These are phyloP conservation scores for Moringa oleifera DNA, from an alignment of 345 rosid genomes.

Conservation along the genomic window DNA sequence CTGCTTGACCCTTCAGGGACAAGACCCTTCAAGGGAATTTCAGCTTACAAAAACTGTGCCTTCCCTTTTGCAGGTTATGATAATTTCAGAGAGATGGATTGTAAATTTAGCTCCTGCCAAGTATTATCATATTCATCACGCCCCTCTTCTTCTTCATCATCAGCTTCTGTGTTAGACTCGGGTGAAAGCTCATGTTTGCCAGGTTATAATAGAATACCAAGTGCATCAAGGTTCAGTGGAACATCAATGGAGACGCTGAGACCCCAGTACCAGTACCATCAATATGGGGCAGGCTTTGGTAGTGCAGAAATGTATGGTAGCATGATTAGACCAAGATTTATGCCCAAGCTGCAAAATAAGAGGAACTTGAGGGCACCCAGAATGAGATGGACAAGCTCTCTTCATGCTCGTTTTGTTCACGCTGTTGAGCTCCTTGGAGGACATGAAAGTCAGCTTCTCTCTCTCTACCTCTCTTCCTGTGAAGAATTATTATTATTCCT, in stretches of 20 bases:
- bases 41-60: conserved; percentile 25
- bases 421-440: conserved; percentile 99
- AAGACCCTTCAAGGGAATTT: conserved; percentile 46
- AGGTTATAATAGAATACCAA: no score
- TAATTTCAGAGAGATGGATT: conserved; percentile 14
- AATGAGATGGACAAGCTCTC: conserved; percentile 96
- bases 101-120: conserved; percentile 21
- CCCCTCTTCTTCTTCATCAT: conserved; percentile 10
- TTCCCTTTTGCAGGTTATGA: conserved; percentile 12
- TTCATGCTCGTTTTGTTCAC: conserved; percentile 95
- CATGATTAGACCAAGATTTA: conserved; percentile 42
- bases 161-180: conserved; percentile 7
- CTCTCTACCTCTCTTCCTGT: background rate
- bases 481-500: background rate
- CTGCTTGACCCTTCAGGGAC: conserved; percentile 24
- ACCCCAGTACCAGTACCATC: conserved; percentile 16
- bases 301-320: conserved; percentile 14
- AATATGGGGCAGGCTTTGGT: conserved; percentile 7
- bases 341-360: conserved; percentile 43
- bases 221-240: conserved; percentile 31
- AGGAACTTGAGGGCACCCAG: conserved; percentile 78
- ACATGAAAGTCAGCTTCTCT: conserved; percentile 67
- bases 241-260: conserved; percentile 27
- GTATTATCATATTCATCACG: conserved; percentile 7
- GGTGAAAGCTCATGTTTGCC: conserved; percentile 5